Conservation (phyloP, 1,284 basidiomycete genomes). For the Thecaphora thlaspeos region DNA sequence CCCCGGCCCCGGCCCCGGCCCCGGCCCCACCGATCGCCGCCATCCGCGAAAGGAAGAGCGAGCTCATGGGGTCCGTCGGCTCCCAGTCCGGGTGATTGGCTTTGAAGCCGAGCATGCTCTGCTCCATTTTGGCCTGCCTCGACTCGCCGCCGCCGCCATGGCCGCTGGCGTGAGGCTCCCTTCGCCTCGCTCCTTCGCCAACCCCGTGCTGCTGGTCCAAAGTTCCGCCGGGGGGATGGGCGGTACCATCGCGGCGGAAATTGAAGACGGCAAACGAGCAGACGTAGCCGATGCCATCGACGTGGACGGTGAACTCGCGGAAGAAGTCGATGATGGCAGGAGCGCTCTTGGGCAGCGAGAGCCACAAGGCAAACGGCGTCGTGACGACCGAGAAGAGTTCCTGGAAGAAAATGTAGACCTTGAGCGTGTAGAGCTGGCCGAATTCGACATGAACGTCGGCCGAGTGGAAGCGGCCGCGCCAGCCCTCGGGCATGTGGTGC, state of each 20-base stretch:
- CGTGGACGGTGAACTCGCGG: slow-evolving; percentile 80
- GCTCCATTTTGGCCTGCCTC: slow-evolving; percentile 72
- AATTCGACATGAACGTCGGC: slow-evolving; percentile 44
- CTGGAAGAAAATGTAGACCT: slow-evolving; percentile 70
- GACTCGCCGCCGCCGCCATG: slow-evolving; percentile 6
- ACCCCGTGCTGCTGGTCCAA: not conserved
- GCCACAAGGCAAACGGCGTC: slow-evolving; percentile 91
- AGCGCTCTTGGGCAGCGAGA: slow-evolving; percentile 82
- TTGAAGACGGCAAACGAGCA: slow-evolving; percentile 98
- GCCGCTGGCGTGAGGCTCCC: too few species aligned
- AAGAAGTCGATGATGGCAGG: slow-evolving; percentile 60
- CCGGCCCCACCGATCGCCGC: slow-evolving; percentile 1
- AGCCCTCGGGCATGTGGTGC: slow-evolving; percentile 89
- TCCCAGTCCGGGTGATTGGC: slow-evolving; percentile 93
- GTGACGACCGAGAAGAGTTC: slow-evolving; percentile 87
- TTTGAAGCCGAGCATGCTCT: slow-evolving; percentile 88
- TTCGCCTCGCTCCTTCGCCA: slow-evolving; percentile 71
- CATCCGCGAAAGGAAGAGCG: slow-evolving; percentile 69
- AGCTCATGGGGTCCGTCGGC: slow-evolving; percentile 79
- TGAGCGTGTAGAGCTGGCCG: slow-evolving; percentile 47
- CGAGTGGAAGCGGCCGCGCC: slow-evolving; percentile 85
- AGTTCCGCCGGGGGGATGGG: slow-evolving; percentile 5
- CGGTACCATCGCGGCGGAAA: slow-evolving; percentile 67
- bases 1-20: too few species aligned
- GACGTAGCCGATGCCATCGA: slow-evolving; percentile 92